phyloP scores from a whole-genome alignment of 495 filamentous ascomycete species.

The Penicillium bialowiezense region DNA sequence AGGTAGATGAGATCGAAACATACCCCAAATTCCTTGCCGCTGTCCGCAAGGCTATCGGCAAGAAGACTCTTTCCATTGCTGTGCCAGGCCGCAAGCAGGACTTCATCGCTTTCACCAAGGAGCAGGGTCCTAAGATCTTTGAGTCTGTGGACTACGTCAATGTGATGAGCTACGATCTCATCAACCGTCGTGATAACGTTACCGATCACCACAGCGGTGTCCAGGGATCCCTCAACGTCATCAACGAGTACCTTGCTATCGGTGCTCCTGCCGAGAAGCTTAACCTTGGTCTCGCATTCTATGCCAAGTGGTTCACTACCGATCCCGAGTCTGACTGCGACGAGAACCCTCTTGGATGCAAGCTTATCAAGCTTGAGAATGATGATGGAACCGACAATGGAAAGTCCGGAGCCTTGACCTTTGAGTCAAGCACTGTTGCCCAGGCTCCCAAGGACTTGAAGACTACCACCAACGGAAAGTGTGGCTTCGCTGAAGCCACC shows the following conservation, averaged over 20 bases:
- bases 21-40: conserved; percentile 62
- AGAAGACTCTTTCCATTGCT: conserved; percentile 66
- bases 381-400: conserved; percentile 62
- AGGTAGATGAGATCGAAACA: conserved; percentile 59
- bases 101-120: conserved; percentile 70
- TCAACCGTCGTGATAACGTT: conserved; percentile 68
- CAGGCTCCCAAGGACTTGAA: conserved; percentile 42
- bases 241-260: conserved; percentile 59
- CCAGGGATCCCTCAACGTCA: conserved; percentile 47
- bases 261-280: conserved; percentile 55
- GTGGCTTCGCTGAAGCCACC: conserved; percentile 23
- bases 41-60: conserved; percentile 58
- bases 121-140: conserved; percentile 61
- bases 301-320: conserved; percentile 69
- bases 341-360: conserved; percentile 57
- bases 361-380: conserved; percentile 61
- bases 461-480: conserved; percentile 42
- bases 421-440: conserved; percentile 44
- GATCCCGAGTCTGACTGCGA: conserved; percentile 45
- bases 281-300: conserved; percentile 75
- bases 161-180: conserved; percentile 78
- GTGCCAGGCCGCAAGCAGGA: conserved; percentile 65
- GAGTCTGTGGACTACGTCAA: conserved; percentile 69
- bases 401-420: conserved; percentile 60
- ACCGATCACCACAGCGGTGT: conserved; percentile 68